Evolutionary conservation across 1,139 yeast genomes (phyloP).

Genomic region (Spencermartinsiella ligniputridi): DNA sequence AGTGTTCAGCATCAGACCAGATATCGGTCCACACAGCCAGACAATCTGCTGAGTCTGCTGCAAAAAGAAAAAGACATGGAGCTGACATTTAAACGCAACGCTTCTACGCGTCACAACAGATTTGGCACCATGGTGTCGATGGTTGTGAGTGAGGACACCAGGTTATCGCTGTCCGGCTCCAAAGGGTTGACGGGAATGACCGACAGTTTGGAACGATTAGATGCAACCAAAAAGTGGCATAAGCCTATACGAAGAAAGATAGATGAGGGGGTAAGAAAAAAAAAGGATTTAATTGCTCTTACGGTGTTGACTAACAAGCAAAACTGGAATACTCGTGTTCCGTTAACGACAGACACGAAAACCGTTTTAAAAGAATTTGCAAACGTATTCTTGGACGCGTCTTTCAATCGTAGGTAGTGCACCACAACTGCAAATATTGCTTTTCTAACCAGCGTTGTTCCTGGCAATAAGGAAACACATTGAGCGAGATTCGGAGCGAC

Average conservation of each 20-base stretch:
- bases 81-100: constrained; percentile 33
- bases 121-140: constrained; percentile 84
- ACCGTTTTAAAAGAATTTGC: constrained; percentile 44
- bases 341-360: constrained; percentile 35
- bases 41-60: constrained; percentile 48
- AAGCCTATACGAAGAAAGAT: constrained; percentile 34
- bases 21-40: constrained; percentile 7
- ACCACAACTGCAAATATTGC: constrained; percentile 3
- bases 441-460: constrained; percentile 38
- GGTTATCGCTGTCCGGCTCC: constrained; percentile 75
- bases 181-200: constrained; percentile 51
- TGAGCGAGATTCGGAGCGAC: constrained; percentile 41
- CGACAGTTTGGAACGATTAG: constrained; percentile 54
- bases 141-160: constrained; percentile 50
- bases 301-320: constrained; percentile 19
- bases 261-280: constrained; percentile 21
- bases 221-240: constrained; percentile 64
- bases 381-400: constrained; percentile 62
- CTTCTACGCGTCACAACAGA: constrained; percentile 75
- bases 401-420: constrained; percentile 52
- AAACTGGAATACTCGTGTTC: constrained; percentile 26
- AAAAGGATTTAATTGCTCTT: too few species aligned
- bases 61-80: constrained; percentile 54
- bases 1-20: not conserved
- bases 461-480: constrained; percentile 47